Evolutionary conservation across 2,329 filamentous ascomycete genomes (phyloP), one percentile per base, ranked within the genome.

Genomic region (Triangularia setosa): DNA sequence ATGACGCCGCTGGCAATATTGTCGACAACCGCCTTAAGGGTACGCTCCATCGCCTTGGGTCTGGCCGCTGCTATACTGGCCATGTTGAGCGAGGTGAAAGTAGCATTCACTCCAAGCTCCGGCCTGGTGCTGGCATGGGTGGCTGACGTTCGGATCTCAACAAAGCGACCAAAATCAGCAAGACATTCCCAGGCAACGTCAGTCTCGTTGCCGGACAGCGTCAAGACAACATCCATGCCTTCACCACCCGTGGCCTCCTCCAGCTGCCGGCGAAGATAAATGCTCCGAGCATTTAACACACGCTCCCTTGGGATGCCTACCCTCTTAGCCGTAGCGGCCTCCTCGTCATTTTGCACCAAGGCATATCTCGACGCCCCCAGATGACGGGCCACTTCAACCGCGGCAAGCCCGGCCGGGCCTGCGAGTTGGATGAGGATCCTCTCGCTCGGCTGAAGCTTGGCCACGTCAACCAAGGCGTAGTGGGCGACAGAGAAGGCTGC

Each of bases 401-500:
- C 69, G 0, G 67, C 69, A 8, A 70, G 30, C 4, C 70, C 69
- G 5, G 64, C 57, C 14, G 68, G 67, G 5, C 65, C 69, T 2
- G 69, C 65, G 14, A 69, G 61, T 58, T 72, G 69, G 21, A 72
- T 65, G 9, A 72, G 65, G 7, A 72, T 61, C 2, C 57, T 61
- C 33, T 71, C 68, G 18, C 70, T 66, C 2, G 57, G 35, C 1
- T 59, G 53, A 27, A 76, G 68, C 0, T 59, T 58, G 0, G 67
- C 68, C 2, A 70, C 5, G 0, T 68, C 58, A 4, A 44, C 55
- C 7, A 73, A 64, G 4, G 67, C 67, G 54, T 72, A 69, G 27
- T 67, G 64, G 5, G 69, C 70, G 0, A 70, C 65, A 35, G 60
- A 27, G 53, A 65, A 65, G 1, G 65, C 52, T 2, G 64, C 60